Base-by-base conservation (phyloP, 345 rosid genomes). In the Acer yangbiense region DNA sequence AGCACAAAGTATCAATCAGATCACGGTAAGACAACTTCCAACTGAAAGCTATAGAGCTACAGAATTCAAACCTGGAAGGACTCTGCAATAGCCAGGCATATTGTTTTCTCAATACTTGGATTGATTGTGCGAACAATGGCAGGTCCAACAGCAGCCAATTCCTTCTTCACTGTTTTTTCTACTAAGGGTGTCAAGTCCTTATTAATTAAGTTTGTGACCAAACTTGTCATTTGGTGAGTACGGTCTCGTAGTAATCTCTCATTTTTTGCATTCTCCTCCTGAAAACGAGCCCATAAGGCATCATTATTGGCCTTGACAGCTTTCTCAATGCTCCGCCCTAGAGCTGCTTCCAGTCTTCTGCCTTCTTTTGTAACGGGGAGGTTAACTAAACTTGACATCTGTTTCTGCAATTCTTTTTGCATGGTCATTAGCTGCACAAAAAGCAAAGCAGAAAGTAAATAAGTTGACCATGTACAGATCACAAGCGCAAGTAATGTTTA, bases 381-480 rank as follows among this genome's bases (percentile, higher is more conserved):
- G 70, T 71, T 87, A 71, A 90, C 87, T 82, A 87, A 82, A 82
- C 80, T 91, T 54, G 88, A 69, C 83, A 93, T 82, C 83, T 93
- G 98, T 80, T 83, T 95, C 88, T 92, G 91, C 93, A 90, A 81
- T 81, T 93, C 98, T 82, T 85, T 95, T 79, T 90, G 98, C 55
- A 84, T 68, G 50, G 75, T 76, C 88, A 90, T 20, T 62, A 93
- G 55, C 98, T 93, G 89, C 77, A 83, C 74, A 60, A 64, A 68
- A 43, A 65, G n/a, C 41, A 35, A 57, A 65, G 73, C 64, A n/a
- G 65, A 35, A 13, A 54, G 46, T 63, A 32, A 46, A 70, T 41
- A 35, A 63, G 65, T 21, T n/a, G 25, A 35, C 44, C 16, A 63
- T 11, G 65, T 54, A 62, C 52, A 29, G 52, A 23, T 43, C 32